Percentiles rank a stretch among this genome's conserved stretches.
Evolutionary conservation across 768 basidiomycete genomes (phyloP).

Genomic region (Tremella fuciformis): DNA sequence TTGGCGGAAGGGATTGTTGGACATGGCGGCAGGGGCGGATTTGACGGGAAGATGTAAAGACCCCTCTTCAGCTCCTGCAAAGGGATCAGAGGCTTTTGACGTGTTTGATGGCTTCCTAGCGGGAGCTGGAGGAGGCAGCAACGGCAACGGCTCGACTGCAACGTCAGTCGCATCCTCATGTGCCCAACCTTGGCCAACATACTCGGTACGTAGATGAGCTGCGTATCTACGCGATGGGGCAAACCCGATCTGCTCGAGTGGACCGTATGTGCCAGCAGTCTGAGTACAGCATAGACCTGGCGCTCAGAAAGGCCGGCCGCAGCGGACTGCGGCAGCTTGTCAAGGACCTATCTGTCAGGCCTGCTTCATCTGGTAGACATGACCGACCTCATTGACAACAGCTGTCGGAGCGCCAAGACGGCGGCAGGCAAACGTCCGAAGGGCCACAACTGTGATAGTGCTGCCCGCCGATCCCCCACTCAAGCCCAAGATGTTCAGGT

Average conservation of each 20-base stretch:
- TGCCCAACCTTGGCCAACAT: not conserved
- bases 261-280: not conserved
- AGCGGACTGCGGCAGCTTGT: not conserved
- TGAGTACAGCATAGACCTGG: slow-evolving; percentile 4
- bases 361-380: not conserved
- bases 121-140: not conserved
- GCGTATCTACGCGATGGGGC: not conserved
- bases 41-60: not conserved
- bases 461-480: not conserved
- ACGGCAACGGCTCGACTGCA: not conserved
- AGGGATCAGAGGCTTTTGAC: not conserved
- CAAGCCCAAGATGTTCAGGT: not conserved
- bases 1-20: slow-evolving; percentile 4
- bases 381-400: slow-evolving; percentile 1
- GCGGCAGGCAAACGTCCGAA: not conserved
- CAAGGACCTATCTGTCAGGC: not conserved
- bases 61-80: too few relatives aligned
- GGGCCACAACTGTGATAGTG: not conserved
- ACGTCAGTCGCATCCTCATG: not conserved
- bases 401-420: not conserved
- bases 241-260: not conserved
- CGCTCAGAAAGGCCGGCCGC: not conserved
- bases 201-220: slow-evolving; percentile 4
- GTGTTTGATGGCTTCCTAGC: not conserved
- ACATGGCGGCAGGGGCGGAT: not conserved